Percentiles rank a stretch among this genome's conserved stretches.
phyloP scores from a whole-genome alignment of 75 land plant genomes.

The Ceratopteris richardii region DNA sequence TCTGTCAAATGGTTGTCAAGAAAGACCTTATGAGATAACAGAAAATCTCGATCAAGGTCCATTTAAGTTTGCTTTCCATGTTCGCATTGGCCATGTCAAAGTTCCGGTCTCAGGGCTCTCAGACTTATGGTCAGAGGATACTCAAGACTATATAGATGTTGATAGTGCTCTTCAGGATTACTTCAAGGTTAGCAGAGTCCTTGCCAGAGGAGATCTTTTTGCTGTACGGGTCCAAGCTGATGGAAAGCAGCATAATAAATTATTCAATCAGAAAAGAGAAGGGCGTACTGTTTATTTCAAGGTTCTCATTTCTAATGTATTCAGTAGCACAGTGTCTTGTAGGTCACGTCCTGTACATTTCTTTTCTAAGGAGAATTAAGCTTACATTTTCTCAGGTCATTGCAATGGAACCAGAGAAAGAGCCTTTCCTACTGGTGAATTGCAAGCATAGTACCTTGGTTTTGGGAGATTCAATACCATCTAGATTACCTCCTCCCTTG shows the following conservation, averaged over 20 bases:
- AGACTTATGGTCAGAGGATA: slow-evolving; percentile 22
- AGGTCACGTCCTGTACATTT: too few relatives aligned
- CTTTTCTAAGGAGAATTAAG: too few relatives aligned
- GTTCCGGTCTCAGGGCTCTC: slow-evolving; percentile 11
- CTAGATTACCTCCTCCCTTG: slow-evolving; percentile 54
- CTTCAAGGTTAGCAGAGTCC: slow-evolving; percentile 55
- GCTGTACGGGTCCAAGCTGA: slow-evolving; percentile 23
- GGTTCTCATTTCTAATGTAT: slow-evolving; percentile 21
- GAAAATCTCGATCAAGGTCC: not conserved
- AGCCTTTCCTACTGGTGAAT: slow-evolving; percentile 52
- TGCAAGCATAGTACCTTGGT: slow-evolving; percentile 68
- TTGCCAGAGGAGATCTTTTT: slow-evolving; percentile 73
- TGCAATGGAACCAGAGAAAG: slow-evolving; percentile 70
- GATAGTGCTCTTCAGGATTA: slow-evolving; percentile 59
- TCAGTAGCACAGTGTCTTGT: too few relatives aligned
- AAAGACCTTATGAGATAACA: not conserved
- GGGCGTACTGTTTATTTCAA: slow-evolving; percentile 40
- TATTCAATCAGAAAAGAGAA: not conserved
- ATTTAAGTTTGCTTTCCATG: slow-evolving; percentile 24
- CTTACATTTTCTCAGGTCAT: too few relatives aligned
- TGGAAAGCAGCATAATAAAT: not conserved
- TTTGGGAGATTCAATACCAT: slow-evolving; percentile 58
- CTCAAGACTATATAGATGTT: slow-evolving; percentile 61
- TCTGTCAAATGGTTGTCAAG: not conserved
- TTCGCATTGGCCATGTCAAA: slow-evolving; percentile 22